phyloP scores from a whole-genome alignment of 345 rosid genomes.

The Euclidium syriacum region DNA sequence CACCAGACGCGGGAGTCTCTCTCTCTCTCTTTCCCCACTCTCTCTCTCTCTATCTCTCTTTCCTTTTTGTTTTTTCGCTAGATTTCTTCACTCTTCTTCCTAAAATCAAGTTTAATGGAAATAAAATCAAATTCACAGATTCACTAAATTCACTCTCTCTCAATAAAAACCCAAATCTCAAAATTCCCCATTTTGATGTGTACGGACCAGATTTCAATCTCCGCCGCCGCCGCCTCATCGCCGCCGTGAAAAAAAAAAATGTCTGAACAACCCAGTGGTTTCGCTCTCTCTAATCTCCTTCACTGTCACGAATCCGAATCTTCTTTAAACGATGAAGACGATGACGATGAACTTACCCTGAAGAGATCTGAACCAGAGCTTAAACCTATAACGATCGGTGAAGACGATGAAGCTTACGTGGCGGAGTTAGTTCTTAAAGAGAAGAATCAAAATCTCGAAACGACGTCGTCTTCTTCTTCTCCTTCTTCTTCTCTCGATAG shows the following conservation, averaged over 20 bases:
- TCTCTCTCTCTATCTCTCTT: background rate
- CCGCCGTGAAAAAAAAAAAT: constrained; percentile 28
- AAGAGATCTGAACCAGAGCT: constrained; percentile 16
- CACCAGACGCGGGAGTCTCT: constrained; percentile 53
- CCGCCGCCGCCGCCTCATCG: background rate
- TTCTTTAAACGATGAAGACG: constrained; percentile 30
- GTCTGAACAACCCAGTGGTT: constrained; percentile 32
- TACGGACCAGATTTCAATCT: constrained; percentile 10
- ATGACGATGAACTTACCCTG: background rate
- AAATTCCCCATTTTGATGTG: constrained; percentile 22
- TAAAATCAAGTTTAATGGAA: constrained; percentile 16
- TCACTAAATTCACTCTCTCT: constrained; percentile 23
- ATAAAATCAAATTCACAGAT: constrained; percentile 15
- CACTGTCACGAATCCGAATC: constrained; percentile 49
- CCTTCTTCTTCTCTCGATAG: no score
- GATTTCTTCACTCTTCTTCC: constrained; percentile 26
- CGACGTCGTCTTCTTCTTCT: constrained; percentile 10
- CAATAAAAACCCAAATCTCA: constrained; percentile 22
- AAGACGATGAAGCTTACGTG: constrained; percentile 44
- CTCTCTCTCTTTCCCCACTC: constrained; percentile 9
- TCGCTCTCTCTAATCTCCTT: constrained; percentile 46
- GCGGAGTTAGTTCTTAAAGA: constrained; percentile 37
- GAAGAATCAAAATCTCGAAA: no score
- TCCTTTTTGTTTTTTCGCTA: constrained; percentile 19
- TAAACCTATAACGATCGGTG: constrained; percentile 7